Base-by-base conservation (phyloP, 2,329 filamentous ascomycete genomes). In the Nothomitra cinnamomea region DNA sequence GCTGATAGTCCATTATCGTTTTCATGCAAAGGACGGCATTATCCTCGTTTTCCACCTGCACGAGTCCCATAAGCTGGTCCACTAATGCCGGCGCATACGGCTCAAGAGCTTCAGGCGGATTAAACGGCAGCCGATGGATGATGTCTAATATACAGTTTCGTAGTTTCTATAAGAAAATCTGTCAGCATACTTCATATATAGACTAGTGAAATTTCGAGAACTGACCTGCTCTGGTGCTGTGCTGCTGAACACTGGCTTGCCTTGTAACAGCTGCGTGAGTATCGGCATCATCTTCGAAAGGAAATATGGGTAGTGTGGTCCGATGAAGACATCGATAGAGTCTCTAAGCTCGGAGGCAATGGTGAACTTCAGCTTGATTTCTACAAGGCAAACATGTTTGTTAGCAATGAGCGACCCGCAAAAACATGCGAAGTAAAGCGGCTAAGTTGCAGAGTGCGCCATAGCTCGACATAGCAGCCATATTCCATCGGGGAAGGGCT, bases 1-100 rank as follows among this genome's bases (percentile, higher is more conserved):
- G 82, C 76, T 94, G 87, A 58, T 96, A 83, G 64, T 99, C 92
- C 72, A 95, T 95, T 52, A 94, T 87, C 13, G 90, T 94, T 73
- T 98, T 98, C 70, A 99, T 87, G 65, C 90, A 95, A 57, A 98
- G 72, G n/a, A 94, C 87, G 1, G 90, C 92, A 74, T 98, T 99
- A 58, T 99, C 92, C 69, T 99, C 92, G 62, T 98, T 98, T 68
- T 99, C 92, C 42, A 80, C 83, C 60, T 83, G 82, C 56, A 96
- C 88, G 55, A 98, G 72, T 53, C 79, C 78, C 81, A 96, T 90
- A 58, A 96, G 76, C 59, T 94, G 76, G 64, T 95, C 89, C 56
- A 95, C 87, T 56, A 94, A 82, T 64, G 94, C 87, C 58, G 82
- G 78, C 40, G 90, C 89, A 67, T 90, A 94, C 0, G 83, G 85